Conservation (phyloP, 495 filamentous ascomycete species). For the Hypoxylon lienhwacheense region DNA sequence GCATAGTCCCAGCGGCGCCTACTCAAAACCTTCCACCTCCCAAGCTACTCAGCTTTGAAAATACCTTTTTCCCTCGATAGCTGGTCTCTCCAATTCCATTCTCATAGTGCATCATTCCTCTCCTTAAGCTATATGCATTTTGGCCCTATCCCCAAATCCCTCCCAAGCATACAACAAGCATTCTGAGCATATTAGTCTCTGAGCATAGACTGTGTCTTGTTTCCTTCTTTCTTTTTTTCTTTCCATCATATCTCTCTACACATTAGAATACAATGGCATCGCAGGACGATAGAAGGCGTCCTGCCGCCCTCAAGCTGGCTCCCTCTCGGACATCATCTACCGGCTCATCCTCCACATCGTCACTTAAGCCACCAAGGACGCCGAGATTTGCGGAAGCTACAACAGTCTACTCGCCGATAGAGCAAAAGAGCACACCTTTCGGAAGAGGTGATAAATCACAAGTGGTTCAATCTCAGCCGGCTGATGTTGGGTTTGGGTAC, state of each 20-base stretch:
- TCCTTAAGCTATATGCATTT: constrained; percentile 33
- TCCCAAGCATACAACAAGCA: constrained; percentile 21
- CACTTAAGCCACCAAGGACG: constrained; percentile 76
- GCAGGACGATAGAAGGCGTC: constrained; percentile 54
- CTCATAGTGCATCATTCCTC: constrained; percentile 38
- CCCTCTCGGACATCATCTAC: constrained; percentile 52
- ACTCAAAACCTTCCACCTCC: constrained; percentile 56
- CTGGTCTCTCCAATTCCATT: constrained; percentile 56
- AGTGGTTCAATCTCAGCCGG: constrained; percentile 66
- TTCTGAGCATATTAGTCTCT: constrained; percentile 31
- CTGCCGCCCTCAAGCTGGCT: constrained; percentile 51
- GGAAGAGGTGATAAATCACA: constrained; percentile 59
- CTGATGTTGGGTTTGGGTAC: constrained; percentile 91
- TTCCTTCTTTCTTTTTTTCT: constrained; percentile 36
- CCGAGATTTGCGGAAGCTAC: constrained; percentile 92
- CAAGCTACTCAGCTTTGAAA: constrained; percentile 37
- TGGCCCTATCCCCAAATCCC: constrained; percentile 23
- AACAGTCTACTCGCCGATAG: constrained; percentile 81
- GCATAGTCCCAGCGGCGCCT: constrained; percentile 46
- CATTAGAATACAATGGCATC: constrained; percentile 32
- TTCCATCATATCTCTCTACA: constrained; percentile 10
- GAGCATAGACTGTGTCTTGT: constrained; percentile 39
- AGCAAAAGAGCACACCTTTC: constrained; percentile 65
- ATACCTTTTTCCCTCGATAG: constrained; percentile 51
- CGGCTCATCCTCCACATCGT: constrained; percentile 57